phyloP scores from a whole-genome alignment of 257 asterid species.

The Asclepias syriaca region DNA sequence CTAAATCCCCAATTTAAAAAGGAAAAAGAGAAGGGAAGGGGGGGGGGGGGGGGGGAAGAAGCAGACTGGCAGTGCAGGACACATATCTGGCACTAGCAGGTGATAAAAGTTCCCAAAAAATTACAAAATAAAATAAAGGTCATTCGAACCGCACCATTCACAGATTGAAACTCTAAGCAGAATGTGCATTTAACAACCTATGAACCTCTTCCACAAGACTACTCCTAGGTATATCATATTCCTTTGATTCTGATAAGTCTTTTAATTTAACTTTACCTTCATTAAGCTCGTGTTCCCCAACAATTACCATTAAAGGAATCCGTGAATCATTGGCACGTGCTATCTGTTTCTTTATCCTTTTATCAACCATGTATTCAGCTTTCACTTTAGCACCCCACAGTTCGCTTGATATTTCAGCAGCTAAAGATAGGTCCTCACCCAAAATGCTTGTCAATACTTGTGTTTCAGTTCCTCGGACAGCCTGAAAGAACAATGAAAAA shows the following conservation, averaged over 20 bases:
- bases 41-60: too few species aligned
- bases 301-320: conserved; percentile 80
- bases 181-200: conserved; percentile 20
- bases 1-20: too few species aligned
- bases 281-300: conserved; percentile 60
- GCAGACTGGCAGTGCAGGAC: too few species aligned
- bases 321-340: conserved; percentile 56
- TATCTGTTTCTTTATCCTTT: conserved; percentile 55
- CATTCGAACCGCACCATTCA: not conserved
- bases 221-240: conserved; percentile 42
- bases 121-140: not conserved
- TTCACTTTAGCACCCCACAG: conserved; percentile 72
- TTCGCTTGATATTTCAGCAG: conserved; percentile 61
- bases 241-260: conserved; percentile 42
- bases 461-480: conserved; percentile 71
- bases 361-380: conserved; percentile 59
- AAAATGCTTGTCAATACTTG: conserved; percentile 83
- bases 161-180: not conserved
- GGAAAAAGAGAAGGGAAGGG: too few species aligned
- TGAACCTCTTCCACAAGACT: conserved; percentile 50
- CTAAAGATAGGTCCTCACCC: conserved; percentile 62
- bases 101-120: not conserved
- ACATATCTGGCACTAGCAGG: not conserved
- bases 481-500: conserved; percentile 30
- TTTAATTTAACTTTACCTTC: conserved; percentile 60